Evolutionary conservation across 148 eudicot species (phyloP), one percentile per base, ranked within the genome.

Genomic region (Heliosperma pusillum): DNA sequence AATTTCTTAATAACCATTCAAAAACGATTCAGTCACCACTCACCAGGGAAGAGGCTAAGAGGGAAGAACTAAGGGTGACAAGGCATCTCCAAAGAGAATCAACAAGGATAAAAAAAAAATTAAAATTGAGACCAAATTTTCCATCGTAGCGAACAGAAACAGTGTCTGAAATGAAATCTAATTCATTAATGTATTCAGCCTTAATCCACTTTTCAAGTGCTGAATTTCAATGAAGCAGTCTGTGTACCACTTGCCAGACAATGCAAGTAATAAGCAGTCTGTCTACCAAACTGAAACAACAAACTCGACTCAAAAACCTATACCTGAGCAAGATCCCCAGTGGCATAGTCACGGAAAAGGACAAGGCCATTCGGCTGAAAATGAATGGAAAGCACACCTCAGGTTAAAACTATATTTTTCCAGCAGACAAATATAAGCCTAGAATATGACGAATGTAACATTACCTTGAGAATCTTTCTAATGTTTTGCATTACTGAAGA

Each of bases 291-390:
- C 12, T 13, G 53, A 62, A 29, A 78, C 19, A 2, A 71, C 66
- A 42, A 30, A 53, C 55, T 45, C 15, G 29, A 50, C 42, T 67
- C 42, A 66, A 64, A 50, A 4, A 16, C 16, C 15, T 17, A 50
- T 83, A 95, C 99, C 99, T 95, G 99, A 84, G 99, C 99, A 82
- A 95, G 99, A 87, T 95, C 99, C 58, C 99, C 99, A 65, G 91
- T 89, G 69, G 99, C 99, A 83, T 95, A 95, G 76, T 95, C 99
- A 30, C 99, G 97, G 86, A 92, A 85, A 72, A 95, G 82, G 57
- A 95, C 87, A 79, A 72, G 76, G 29, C 91, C 99, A 89, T 89
- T 86, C 80, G 96, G 96, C 99, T 95, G 91, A 44, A 92, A 82
- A 33, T n/a, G 79, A 63, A 76, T 53, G 66, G 56, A 40, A 53